Evolutionary conservation across 2,329 filamentous ascomycete genomes (phyloP), one percentile per base, ranked within the genome.

Genomic region (Seiridium unicorne): DNA sequence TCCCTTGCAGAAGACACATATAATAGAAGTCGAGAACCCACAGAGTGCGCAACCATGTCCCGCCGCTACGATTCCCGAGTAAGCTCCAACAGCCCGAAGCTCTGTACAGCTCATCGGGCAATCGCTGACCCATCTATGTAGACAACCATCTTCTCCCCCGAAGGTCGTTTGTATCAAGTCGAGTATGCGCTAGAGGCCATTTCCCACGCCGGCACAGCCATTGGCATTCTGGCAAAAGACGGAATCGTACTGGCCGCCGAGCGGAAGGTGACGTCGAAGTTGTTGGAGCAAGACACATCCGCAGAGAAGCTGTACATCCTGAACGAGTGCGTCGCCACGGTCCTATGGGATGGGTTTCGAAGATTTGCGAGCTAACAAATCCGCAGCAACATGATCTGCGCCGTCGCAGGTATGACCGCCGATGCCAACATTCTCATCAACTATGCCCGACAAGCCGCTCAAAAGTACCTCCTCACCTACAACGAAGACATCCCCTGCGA

Each of bases 381-480:
- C 2, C 10, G 5, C 67, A 98, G 94, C 82, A 99, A 99, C 84
- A 99, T 99, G 96, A 98, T 99, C 79, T 97, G 93, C 79, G 95
- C 95, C 63, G 95, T 99, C 62, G 95, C 95, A 70, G 95, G 95
- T 74, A 98, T 99, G 94, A 99, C 93, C 51, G 95, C 95, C 73
- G 95, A 99, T 75, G 95, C 95, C 77, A 99, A 99, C 83, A 99
- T 99, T 78, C 92, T 99, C 76, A 99, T 99, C 88, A 99, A 99
- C 84, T 97, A 96, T 79, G 96, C 95, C 75, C 93, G 95, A 70
- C 92, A 97, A 86, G 91, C 92, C 71, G 95, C 95, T 70, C 95
- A 99, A 81, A 88, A 90, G 74, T 98, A 99, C 81, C 94, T 99
- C 76, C 88, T 97, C 68, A 99, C 94, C 71, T 99, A 99, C 85